Base-by-base conservation (phyloP, 1,139 yeast species). In the Yamadazyma trypodendri region DNA sequence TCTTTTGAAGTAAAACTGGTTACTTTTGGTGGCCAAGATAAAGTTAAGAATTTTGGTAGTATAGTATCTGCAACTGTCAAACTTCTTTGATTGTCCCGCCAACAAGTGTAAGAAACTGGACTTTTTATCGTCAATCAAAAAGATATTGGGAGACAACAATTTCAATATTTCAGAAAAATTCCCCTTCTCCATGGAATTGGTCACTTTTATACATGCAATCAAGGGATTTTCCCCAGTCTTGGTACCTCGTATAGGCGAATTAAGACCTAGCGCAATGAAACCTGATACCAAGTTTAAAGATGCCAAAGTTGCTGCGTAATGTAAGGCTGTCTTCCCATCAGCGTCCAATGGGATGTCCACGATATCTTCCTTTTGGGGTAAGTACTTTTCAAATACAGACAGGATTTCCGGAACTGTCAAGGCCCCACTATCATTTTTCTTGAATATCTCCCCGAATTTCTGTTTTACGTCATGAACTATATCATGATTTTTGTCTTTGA, bases 31-130 rank as follows among this genome's bases (percentile, higher is more conserved):
- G 2, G 45, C 40, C 11, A 86, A 87, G 15, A 90, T 75, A 85
- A 92, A 89, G 48, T 88, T 95, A 41, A 90, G 64, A 32, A 90
- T 65, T 16, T 86, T 80, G 44, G 81, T 86, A 36, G 85, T 61
- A 54, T 92, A 90, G 58, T 86, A 89, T 46, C 84, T 78, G 17
- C 54, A 46, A 36, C 69, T 58, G 17, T 65, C 69, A 24, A 51
- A 42, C 45, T 65, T 68, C 35, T 56, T 61, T 4, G 63, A 51
- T 44, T 62, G 63, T 20, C 31, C 23, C 1, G 63, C 54, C 42
- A 71, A 55, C 43, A 63, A 65, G 44, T 71, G 77, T 32, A 71
- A 53, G 32, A 71, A 50, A 1, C 70, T 52, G 57, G 63, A 55
- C 28, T 60, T 60, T 13, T 58, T 56, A 36, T 50, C 56, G 44